These are phyloP conservation scores for Penicillium sp. DNA, from an alignment of 2,329 filamentous ascomycete species.

Conservation along the genomic window DNA sequence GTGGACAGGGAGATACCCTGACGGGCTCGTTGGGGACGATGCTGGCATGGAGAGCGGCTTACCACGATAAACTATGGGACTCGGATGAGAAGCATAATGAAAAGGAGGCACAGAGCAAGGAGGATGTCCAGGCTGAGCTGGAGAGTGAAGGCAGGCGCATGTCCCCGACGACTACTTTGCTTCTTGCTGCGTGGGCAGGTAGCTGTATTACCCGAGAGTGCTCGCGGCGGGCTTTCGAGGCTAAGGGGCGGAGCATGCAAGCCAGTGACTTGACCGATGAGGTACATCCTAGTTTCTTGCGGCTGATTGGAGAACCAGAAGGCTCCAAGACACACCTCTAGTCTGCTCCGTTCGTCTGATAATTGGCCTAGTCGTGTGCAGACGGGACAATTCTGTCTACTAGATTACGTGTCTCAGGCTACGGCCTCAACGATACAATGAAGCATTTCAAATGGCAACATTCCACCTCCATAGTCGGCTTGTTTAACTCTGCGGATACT, in stretches of 20 bases:
- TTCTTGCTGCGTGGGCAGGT: slow-evolving; percentile 83
- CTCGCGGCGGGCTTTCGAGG: slow-evolving; percentile 82
- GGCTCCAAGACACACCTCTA: slow-evolving; percentile 46
- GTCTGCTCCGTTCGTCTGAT: slow-evolving; percentile 13
- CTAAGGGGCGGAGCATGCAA: slow-evolving; percentile 86
- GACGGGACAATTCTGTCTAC: neutral
- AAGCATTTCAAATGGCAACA: neutral
- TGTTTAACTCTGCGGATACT: neutral
- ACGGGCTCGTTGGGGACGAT: slow-evolving; percentile 90
- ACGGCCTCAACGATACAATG: neutral
- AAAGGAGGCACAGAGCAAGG: slow-evolving; percentile 44
- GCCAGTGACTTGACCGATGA: slow-evolving; percentile 92
- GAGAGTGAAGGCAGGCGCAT: slow-evolving; percentile 61
- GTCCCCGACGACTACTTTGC: slow-evolving; percentile 64
- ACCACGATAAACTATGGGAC: slow-evolving; percentile 82
- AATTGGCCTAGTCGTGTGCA: neutral
- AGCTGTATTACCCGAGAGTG: slow-evolving; percentile 88
- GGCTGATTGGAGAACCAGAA: slow-evolving; percentile 75
- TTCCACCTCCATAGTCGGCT: neutral
- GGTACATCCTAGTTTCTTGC: slow-evolving; percentile 80
- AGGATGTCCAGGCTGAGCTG: slow-evolving; percentile 49
- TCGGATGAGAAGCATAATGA: slow-evolving; percentile 41
- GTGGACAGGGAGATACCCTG: slow-evolving; percentile 93
- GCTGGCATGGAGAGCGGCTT: slow-evolving; percentile 85
- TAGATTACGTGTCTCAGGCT: neutral